Conservation (phyloP, 495 filamentous ascomycete species). For the Aspergillus campestris region DNA sequence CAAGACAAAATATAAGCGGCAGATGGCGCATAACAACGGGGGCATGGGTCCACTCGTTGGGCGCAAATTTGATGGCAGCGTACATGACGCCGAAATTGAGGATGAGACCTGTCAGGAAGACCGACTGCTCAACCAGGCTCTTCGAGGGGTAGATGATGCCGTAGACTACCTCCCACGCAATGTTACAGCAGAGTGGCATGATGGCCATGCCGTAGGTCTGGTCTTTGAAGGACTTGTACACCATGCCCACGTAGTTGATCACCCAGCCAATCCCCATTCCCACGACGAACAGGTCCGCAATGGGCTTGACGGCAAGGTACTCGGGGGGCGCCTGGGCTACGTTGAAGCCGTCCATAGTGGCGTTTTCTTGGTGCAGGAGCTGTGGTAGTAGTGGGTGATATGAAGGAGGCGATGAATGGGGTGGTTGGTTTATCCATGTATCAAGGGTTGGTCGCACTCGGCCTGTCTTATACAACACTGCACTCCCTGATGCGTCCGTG, state of each 20-base stretch:
- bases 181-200: conserved; percentile 12
- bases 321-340: conserved; percentile 2
- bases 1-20: conserved; percentile 1
- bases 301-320: conserved; percentile 4
- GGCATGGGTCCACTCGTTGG: conserved; percentile 11
- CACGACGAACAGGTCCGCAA: conserved; percentile 5
- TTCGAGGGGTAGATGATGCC: conserved; percentile 8
- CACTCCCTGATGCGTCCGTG: too few relatives aligned
- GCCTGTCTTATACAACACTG: too few relatives aligned
- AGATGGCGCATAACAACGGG: conserved; percentile 7
- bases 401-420: background rate
- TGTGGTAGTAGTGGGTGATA: too few relatives aligned
- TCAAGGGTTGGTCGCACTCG: too few relatives aligned
- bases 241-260: conserved; percentile 11
- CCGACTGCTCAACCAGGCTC: background rate
- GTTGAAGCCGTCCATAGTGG: conserved; percentile 10
- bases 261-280: conserved; percentile 12
- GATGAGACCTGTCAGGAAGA: background rate
- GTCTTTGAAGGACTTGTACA: conserved; percentile 9
- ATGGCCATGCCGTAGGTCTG: conserved; percentile 15
- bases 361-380: background rate
- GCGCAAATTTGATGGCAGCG: conserved; percentile 8
- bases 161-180: conserved; percentile 17
- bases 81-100: conserved; percentile 9
- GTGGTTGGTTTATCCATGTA: background rate